Evolutionary conservation across 2,329 filamentous ascomycete species (phyloP).

Genomic region (Penicillium sp.): DNA sequence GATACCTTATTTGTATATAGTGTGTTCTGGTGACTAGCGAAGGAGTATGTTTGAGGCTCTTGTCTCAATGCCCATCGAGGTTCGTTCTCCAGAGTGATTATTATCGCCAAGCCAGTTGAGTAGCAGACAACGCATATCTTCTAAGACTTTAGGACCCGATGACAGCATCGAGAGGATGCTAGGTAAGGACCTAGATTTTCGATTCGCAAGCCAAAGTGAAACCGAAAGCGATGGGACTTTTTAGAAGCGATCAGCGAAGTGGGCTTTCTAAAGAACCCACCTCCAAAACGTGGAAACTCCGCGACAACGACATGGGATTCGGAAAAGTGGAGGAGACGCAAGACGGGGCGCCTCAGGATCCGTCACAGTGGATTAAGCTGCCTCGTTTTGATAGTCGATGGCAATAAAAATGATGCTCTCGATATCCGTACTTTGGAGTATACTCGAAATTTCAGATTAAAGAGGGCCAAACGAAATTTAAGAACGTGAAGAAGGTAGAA

Average conservation of each 20-base stretch:
- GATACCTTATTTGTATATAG: constrained; percentile 3
- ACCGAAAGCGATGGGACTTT: neutral
- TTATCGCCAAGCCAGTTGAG: neutral
- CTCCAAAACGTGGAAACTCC: neutral
- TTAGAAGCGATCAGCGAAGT: neutral
- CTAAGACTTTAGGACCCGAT: neutral
- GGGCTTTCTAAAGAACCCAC: constrained; percentile 1
- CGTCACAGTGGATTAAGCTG: constrained; percentile 3
- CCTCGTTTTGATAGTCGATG: neutral
- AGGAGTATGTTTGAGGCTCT: constrained; percentile 1
- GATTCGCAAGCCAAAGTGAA: constrained; percentile 5
- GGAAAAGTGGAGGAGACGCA: constrained; percentile 1
- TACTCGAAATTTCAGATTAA: neutral
- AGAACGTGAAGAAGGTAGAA: constrained; percentile 3
- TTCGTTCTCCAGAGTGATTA: neutral
- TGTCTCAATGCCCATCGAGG: neutral
- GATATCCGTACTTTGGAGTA: neutral
- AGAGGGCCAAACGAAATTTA: neutral
- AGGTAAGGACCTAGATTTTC: neutral
- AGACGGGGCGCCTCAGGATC: neutral
- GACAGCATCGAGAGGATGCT: neutral
- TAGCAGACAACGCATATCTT: neutral
- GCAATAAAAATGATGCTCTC: neutral
- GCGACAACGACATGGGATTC: neutral
- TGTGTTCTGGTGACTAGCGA: neutral